phyloP scores from a whole-genome alignment of 2,329 filamentous ascomycete genomes.

The Fusarium globosum region DNA sequence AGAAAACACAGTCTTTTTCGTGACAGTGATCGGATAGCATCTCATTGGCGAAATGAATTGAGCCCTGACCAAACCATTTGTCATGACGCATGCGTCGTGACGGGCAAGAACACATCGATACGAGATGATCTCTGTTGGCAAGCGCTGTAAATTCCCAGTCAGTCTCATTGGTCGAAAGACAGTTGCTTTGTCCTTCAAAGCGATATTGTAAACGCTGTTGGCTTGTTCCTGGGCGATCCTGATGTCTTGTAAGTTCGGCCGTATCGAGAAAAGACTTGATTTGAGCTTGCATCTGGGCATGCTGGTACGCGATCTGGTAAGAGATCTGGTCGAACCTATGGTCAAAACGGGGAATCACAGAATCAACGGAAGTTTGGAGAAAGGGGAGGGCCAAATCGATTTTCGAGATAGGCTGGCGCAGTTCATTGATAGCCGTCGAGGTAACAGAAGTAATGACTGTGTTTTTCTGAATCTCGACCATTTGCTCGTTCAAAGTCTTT shows the following conservation, averaged over 20 bases:
- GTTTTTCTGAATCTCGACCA: background rate
- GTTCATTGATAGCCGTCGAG: accelerated
- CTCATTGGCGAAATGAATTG: background rate
- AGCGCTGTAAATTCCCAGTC: accelerated
- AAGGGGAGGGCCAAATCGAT: background rate
- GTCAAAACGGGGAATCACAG: background rate
- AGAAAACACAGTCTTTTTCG: background rate
- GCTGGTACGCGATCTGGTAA: background rate
- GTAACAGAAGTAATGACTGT: background rate
- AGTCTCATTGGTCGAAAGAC: accelerated
- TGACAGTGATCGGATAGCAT: accelerated
- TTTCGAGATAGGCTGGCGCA: accelerated
- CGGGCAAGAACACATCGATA: background rate
- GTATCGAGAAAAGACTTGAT: accelerated
- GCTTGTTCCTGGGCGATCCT: background rate
- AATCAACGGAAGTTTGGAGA: background rate
- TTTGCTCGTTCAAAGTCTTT: background rate
- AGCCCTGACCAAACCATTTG: accelerated
- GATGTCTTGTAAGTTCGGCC: accelerated
- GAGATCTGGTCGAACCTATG: background rate
- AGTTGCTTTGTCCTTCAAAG: accelerated
- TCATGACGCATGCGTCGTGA: background rate
- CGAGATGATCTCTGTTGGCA: accelerated
- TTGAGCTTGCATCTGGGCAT: background rate
- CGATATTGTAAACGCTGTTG: accelerated